Percentiles rank a stretch among this genome's conserved stretches.
Evolutionary conservation across 352 stramenopile genomes (phyloP).

Genomic region (Phytophthora pinifolia): DNA sequence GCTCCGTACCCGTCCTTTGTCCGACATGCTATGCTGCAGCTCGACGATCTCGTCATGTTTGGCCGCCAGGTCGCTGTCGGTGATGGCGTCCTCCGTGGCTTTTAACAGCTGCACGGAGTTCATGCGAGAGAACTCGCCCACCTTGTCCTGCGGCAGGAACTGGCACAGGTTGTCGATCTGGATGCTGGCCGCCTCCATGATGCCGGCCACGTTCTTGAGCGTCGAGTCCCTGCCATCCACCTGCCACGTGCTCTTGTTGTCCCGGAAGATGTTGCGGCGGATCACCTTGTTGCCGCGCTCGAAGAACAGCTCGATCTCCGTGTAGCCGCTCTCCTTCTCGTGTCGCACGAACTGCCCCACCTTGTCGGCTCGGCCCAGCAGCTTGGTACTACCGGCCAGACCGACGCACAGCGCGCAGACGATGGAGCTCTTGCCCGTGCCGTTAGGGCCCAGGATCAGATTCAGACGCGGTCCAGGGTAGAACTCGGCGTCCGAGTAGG

Average conservation of each 20-base stretch:
- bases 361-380: constrained; percentile 95
- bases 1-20: constrained; percentile 57
- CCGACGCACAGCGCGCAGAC: constrained; percentile 97
- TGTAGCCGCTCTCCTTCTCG: constrained; percentile 84
- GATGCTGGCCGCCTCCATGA: constrained; percentile 92
- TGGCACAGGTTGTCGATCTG: constrained; percentile 99
- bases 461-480: constrained; percentile 94
- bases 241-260: constrained; percentile 87
- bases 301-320: constrained; percentile 95
- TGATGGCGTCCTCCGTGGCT: constrained; percentile 78
- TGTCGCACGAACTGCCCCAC: constrained; percentile 91
- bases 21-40: constrained; percentile 68
- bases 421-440: constrained; percentile 94
- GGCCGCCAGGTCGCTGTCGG: constrained; percentile 65
- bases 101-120: constrained; percentile 74
- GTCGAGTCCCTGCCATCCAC: constrained; percentile 71
- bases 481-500: constrained; percentile 91
- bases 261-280: constrained; percentile 90
- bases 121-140: constrained; percentile 90
- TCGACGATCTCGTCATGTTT: constrained; percentile 82
- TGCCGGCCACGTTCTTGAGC: constrained; percentile 63
- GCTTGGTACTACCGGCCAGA: constrained; percentile 91
- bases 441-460: constrained; percentile 97
- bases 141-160: constrained; percentile 98
- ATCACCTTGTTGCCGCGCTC: constrained; percentile 80